Conservation (phyloP, 148 eudicot species). For the Vaccinium darrowii region DNA sequence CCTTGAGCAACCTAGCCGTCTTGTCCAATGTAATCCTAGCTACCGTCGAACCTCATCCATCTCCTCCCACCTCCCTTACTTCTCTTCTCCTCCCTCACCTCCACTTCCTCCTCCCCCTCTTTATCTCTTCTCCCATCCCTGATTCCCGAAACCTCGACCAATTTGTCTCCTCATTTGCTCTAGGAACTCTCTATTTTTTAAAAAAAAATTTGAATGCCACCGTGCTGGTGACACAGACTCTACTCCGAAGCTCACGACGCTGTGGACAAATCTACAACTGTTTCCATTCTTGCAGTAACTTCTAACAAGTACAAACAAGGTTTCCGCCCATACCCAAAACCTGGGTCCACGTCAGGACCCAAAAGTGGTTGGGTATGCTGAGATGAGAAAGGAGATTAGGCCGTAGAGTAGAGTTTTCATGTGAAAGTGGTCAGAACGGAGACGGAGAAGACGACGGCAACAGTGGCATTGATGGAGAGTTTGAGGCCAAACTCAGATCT, state of each 20-base stretch:
- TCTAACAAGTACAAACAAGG: slow-evolving; percentile 81
- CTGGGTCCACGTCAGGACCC: slow-evolving; percentile 43
- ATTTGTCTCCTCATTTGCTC: too few species aligned
- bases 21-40: too few species aligned
- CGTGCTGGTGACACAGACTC: too few species aligned
- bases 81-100: too few species aligned
- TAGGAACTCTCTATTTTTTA: too few species aligned
- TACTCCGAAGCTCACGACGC: slow-evolving; percentile 8
- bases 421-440: slow-evolving; percentile 30
- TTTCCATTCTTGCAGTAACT: slow-evolving; percentile 89
- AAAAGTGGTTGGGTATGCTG: slow-evolving; percentile 38
- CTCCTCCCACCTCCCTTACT: too few species aligned
- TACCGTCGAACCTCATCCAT: too few species aligned
- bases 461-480: slow-evolving; percentile 42
- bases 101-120: too few species aligned
- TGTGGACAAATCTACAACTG: slow-evolving; percentile 70
- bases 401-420: slow-evolving; percentile 39
- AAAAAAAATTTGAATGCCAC: too few species aligned
- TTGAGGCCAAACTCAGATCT: slow-evolving; percentile 54
- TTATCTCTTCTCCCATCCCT: too few species aligned
- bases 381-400: slow-evolving; percentile 62
- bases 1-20: too few species aligned
- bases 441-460: slow-evolving; percentile 47
- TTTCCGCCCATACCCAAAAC: slow-evolving; percentile 64
- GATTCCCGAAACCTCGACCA: too few species aligned